Evolutionary conservation across 2,329 filamentous ascomycete species (phyloP).

Genomic region (Fusarium fracticaudum): DNA sequence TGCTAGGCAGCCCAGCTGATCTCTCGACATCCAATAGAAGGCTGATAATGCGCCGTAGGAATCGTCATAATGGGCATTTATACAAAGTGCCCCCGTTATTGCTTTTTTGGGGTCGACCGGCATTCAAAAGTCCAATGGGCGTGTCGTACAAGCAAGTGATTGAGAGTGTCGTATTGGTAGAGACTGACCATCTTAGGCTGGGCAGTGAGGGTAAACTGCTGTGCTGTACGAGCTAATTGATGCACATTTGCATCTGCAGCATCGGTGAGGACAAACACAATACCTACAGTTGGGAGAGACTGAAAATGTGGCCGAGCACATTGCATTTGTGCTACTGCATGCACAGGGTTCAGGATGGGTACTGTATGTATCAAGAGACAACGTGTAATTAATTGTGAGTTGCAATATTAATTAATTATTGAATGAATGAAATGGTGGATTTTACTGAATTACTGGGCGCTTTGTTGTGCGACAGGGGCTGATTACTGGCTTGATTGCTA

Average conservation of each 20-base stretch:
- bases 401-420: slow-evolving; percentile 32
- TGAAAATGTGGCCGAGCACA: slow-evolving; percentile 25
- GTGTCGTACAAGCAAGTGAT: slow-evolving; percentile 12
- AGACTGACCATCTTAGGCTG: background rate
- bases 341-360: slow-evolving; percentile 7
- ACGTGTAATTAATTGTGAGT: slow-evolving; percentile 21
- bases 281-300: background rate
- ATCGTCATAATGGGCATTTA: slow-evolving; percentile 31
- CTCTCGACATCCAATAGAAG: slow-evolving; percentile 20
- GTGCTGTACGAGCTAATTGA: slow-evolving; percentile 16
- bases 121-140: slow-evolving; percentile 28
- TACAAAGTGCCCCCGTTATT: slow-evolving; percentile 21
- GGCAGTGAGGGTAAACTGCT: background rate
- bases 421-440: slow-evolving; percentile 10
- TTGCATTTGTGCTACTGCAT: slow-evolving; percentile 30
- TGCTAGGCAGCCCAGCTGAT: slow-evolving; percentile 32
- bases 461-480: slow-evolving; percentile 32
- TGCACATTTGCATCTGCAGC: slow-evolving; percentile 17
- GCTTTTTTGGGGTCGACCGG: slow-evolving; percentile 24
- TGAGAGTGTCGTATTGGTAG: slow-evolving; percentile 22
- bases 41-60: slow-evolving; percentile 11
- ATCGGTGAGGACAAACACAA: slow-evolving; percentile 19
- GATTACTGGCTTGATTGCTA: background rate
- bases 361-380: background rate
- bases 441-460: slow-evolving; percentile 30